Evolutionary conservation across 768 basidiomycete genomes (phyloP).

Genomic region (Tricholoma saponaceum): DNA sequence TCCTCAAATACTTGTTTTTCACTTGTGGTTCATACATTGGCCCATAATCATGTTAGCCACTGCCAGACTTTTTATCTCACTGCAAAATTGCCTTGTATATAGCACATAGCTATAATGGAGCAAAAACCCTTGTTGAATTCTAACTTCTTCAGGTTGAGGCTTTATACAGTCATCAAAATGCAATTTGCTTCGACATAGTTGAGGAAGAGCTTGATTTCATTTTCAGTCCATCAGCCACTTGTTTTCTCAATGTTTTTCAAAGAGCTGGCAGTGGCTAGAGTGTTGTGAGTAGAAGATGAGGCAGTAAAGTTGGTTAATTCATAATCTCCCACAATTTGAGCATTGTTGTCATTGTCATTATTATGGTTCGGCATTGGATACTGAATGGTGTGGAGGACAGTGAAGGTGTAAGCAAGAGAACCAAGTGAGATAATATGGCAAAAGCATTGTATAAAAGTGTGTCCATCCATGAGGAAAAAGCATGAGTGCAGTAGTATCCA

Average conservation of each 20-base stretch:
- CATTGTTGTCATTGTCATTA: background rate
- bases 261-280: background rate
- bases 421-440: no score
- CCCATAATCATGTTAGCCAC: no score
- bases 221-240: no score
- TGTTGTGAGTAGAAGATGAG: background rate
- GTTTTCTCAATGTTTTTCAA: no score
- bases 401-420: no score
- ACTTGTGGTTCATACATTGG: background rate
- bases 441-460: no score
- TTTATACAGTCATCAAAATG: background rate
- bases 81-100: background rate
- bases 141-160: background rate
- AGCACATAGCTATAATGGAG: background rate
- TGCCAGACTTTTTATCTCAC: no score
- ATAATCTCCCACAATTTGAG: background rate
- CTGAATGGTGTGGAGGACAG: background rate
- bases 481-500: no score
- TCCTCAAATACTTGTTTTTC: background rate
- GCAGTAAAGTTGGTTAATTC: background rate
- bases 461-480: no score
- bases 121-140: background rate
- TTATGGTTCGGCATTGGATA: background rate
- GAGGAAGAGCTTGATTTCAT: no score
- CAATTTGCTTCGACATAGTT: background rate